phyloP scores from a whole-genome alignment of 768 basidiomycete species.

The Suillus subalutaceus region DNA sequence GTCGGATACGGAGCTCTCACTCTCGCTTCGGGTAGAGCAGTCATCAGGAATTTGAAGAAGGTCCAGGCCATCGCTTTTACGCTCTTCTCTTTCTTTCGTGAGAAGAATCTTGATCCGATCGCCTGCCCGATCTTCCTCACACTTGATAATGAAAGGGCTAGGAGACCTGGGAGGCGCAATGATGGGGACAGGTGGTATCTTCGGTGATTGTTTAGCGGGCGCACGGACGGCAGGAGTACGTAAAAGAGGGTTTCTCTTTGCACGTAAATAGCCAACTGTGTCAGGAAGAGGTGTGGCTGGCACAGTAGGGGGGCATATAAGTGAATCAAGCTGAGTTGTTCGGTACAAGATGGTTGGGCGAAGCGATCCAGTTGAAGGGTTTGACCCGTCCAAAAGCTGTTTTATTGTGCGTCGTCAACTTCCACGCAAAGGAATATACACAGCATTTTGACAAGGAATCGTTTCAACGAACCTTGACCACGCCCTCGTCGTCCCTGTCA shows the following conservation, averaged over 20 bases:
- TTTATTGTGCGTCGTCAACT: constrained; percentile 16
- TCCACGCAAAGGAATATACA: constrained; percentile 3
- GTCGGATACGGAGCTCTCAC: constrained; percentile 17
- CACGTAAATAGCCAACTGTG: constrained; percentile 23
- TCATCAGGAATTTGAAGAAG: not conserved
- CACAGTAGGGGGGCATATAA: constrained; percentile 21
- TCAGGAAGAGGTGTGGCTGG: constrained; percentile 30
- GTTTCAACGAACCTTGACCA: constrained; percentile 14
- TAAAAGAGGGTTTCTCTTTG: constrained; percentile 25
- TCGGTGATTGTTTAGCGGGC: constrained; percentile 2
- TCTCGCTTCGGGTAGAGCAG: constrained; percentile 12
- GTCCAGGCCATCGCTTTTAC: constrained; percentile 38
- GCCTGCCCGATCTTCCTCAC: constrained; percentile 47
- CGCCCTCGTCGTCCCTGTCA: constrained; percentile 16
- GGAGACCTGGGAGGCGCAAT: constrained; percentile 53
- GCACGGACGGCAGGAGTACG: constrained; percentile 21
- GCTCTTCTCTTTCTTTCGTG: constrained; percentile 41
- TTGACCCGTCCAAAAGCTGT: constrained; percentile 4
- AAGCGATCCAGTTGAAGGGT: constrained; percentile 11
- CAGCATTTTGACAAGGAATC: not conserved
- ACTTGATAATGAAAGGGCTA: constrained; percentile 26
- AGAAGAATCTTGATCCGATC: constrained; percentile 43
- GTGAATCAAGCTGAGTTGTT: not conserved
- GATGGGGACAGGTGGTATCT: constrained; percentile 44
- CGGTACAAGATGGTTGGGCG: constrained; percentile 3